These are phyloP conservation scores for Sicyos edulis DNA, from an alignment of 306 rosid species.

Conservation along the genomic window DNA sequence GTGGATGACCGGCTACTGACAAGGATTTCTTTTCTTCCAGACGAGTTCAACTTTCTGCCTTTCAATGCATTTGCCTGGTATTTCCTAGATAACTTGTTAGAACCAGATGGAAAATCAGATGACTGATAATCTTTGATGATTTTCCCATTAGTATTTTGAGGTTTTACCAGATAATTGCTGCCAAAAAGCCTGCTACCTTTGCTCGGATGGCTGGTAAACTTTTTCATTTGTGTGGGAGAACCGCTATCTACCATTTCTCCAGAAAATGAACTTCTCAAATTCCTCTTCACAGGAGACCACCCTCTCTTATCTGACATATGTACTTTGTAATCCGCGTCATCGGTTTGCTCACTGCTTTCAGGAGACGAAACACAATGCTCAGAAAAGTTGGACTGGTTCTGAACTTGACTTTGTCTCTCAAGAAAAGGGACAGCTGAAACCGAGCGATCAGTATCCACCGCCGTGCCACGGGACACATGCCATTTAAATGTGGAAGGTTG, in stretches of 20 bases:
- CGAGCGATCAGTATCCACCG: slow-evolving; percentile 25
- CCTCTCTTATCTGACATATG: slow-evolving; percentile 25
- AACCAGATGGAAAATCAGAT: slow-evolving; percentile 19
- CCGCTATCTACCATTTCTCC: slow-evolving; percentile 25
- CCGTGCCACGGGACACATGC: slow-evolving; percentile 22
- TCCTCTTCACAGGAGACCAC: slow-evolving; percentile 27
- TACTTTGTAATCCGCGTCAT: slow-evolving; percentile 23
- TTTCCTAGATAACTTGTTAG: slow-evolving; percentile 27
- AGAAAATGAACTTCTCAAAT: slow-evolving; percentile 28
- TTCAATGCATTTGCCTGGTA: slow-evolving; percentile 21
- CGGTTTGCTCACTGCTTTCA: slow-evolving; percentile 30
- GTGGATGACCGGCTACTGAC: slow-evolving; percentile 7
- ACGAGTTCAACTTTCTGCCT: slow-evolving; percentile 25
- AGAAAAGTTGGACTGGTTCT: slow-evolving; percentile 1
- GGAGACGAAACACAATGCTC: slow-evolving; percentile 28
- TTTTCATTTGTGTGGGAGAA: slow-evolving; percentile 24
- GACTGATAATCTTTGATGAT: slow-evolving; percentile 15
- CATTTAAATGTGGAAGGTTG: slow-evolving; percentile 26
- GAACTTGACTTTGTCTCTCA: slow-evolving; percentile 24
- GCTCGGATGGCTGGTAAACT: slow-evolving; percentile 20
- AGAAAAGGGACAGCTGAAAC: background rate
- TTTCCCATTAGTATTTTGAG: slow-evolving; percentile 19
- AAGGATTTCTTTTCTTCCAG: slow-evolving; percentile 19
- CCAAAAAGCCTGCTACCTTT: slow-evolving; percentile 20
- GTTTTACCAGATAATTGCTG: slow-evolving; percentile 23